A percentile compares a stretch with the other conserved stretches of the same genome.
Conservation (phyloP, 1,284 basidiomycete species). For the Athelia sp. region DNA sequence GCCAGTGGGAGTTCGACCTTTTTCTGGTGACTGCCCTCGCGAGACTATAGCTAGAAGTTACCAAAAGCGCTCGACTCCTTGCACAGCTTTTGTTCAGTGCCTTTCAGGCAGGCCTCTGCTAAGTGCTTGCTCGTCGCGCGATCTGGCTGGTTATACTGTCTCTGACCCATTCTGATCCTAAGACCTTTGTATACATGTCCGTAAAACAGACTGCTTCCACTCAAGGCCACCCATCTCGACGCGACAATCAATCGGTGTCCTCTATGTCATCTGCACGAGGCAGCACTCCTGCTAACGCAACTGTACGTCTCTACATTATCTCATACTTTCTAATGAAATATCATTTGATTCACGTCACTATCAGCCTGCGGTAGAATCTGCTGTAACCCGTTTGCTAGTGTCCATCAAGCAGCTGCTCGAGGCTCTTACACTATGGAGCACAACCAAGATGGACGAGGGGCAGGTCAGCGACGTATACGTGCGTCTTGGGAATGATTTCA, state of each 20-base stretch:
- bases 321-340: neutral
- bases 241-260: conserved; percentile 40
- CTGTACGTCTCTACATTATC: conserved; percentile 18
- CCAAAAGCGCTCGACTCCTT: too few species aligned
- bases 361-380: conserved; percentile 81
- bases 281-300: conserved; percentile 16
- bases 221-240: conserved; percentile 35
- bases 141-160: neutral
- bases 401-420: conserved; percentile 95
- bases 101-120: neutral
- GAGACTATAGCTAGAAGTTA: too few species aligned
- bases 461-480: conserved; percentile 97
- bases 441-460: conserved; percentile 68
- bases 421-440: conserved; percentile 87
- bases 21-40: too few species aligned
- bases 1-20: too few species aligned
- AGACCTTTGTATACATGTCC: conserved; percentile 13
- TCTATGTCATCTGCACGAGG: conserved; percentile 29
- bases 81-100: neutral
- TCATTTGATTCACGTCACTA: neutral
- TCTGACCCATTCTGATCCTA: neutral
- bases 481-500: conserved; percentile 95
- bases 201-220: conserved; percentile 9
- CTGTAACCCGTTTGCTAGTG: conserved; percentile 90
- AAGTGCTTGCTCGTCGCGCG: neutral